Evolutionary conservation across 352 stramenopile species (phyloP).

Genomic region (Saprolegnia diclina): DNA sequence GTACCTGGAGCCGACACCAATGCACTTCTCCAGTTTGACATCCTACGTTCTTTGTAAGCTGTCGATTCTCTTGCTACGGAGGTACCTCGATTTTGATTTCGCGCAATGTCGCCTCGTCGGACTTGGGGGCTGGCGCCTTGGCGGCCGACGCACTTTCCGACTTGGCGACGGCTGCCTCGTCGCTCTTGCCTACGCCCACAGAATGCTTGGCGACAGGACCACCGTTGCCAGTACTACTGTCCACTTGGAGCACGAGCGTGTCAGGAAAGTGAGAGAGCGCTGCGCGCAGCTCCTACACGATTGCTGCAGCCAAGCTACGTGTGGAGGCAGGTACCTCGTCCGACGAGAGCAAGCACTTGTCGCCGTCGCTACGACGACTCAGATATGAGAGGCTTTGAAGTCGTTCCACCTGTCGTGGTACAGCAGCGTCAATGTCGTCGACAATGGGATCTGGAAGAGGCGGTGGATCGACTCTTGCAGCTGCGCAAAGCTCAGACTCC

Average conservation of each 20-base stretch:
- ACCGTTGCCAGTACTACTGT: not conserved
- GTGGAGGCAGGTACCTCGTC: conserved; percentile 18
- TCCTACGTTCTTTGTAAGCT: conserved; percentile 29
- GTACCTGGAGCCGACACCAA: conserved; percentile 66
- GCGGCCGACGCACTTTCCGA: conserved; percentile 22
- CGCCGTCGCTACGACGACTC: not conserved
- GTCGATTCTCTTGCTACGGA: no score
- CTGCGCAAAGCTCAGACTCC: conserved; percentile 31
- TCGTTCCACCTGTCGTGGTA: conserved; percentile 37
- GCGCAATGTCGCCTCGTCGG: conserved; percentile 14
- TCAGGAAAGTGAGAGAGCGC: conserved; percentile 23
- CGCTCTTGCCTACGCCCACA: not conserved
- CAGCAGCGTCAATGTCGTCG: conserved; percentile 31
- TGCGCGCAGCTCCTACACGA: conserved; percentile 17
- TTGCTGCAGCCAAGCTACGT: not conserved
- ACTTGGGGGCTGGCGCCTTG: conserved; percentile 23
- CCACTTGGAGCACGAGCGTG: conserved; percentile 19
- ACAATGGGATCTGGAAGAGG: conserved; percentile 35
- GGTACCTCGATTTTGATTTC: conserved; percentile 26
- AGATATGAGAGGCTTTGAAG: not conserved
- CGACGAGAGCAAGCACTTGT: conserved; percentile 30
- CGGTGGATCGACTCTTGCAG: conserved; percentile 36
- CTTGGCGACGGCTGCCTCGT: not conserved
- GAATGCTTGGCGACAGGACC: no score
- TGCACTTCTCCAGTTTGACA: conserved; percentile 39